Evolutionary conservation across 306 rosid species (phyloP), one percentile per base, ranked within the genome.

Genomic region (Boehmeria nivea): DNA sequence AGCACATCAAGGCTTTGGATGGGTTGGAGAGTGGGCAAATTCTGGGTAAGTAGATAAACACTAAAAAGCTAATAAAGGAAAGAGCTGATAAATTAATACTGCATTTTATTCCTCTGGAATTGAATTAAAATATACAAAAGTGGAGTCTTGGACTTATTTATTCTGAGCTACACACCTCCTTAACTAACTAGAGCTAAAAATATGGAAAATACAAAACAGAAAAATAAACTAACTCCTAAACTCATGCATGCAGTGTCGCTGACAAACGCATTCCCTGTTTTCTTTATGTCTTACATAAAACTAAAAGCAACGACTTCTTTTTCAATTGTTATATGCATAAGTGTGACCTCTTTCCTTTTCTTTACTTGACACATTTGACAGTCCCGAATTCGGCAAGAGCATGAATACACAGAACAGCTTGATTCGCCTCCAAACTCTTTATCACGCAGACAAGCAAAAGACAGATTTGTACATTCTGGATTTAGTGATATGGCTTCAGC

Each of bases 11-110:
- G 86, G 94, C 40, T 93, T 86, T 19, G 99, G 99, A 49, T 82
- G 99, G 84, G 78, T 88, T 59, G 99, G 95, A 17, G 96, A 93
- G 76, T 93, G 99, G 99, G 99, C 99, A 49, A 81, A 75, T 20
- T 73, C 83, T 47, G 69, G 96, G 99, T 91, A 47, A 57, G 95
- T 67, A 15, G 17, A 31, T 8, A 42, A 31, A 17, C 54, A 20
- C 37, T n/a, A n/a, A n/a, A n/a, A n/a, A n/a, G n/a, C n/a, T n/a
- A n/a, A n/a, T n/a, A n/a, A n/a, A n/a, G n/a, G n/a, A n/a, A n/a
- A n/a, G n/a, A n/a, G n/a, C n/a, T n/a, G n/a, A n/a, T n/a, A n/a
- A n/a, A n/a, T n/a, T n/a, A n/a, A n/a, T n/a, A n/a, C n/a, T n/a
- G n/a, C n/a, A n/a, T n/a, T n/a, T n/a, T n/a, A n/a, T n/a, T n/a